Percentiles rank a stretch among this genome's conserved stretches.
These are phyloP conservation scores for Ambrosia hybrid DNA, from an alignment of 140 eudicot genomes.

Conservation along the genomic window DNA sequence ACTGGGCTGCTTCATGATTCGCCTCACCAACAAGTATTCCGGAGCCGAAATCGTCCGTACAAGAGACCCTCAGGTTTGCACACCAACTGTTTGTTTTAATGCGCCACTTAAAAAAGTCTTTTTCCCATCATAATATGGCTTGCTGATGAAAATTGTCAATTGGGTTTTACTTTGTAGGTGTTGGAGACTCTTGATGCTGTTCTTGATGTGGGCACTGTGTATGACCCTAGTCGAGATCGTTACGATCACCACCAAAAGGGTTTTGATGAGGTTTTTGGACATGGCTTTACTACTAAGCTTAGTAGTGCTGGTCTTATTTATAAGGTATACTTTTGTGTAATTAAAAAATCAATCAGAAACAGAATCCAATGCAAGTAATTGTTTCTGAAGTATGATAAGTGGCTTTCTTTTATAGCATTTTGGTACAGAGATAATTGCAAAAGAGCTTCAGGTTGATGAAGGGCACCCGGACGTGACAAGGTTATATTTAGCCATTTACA, in stretches of 20 bases:
- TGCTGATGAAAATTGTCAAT: not conserved
- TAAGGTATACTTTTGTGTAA: conserved; percentile 52
- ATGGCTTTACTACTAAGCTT: conserved; percentile 88
- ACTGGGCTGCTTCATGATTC: conserved; percentile 97
- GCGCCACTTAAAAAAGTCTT: not conserved
- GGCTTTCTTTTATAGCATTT: conserved; percentile 54
- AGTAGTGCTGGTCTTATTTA: conserved; percentile 99
- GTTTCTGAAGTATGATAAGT: not conserved
- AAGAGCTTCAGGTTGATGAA: conserved; percentile 79
- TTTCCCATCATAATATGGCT: not conserved
- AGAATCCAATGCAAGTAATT: not conserved
- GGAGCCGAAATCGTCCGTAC: conserved; percentile 75
- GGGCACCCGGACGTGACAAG: conserved; percentile 77
- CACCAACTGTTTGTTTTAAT: conserved; percentile 30
- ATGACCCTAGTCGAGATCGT: conserved; percentile 73
- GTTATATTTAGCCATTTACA: conserved; percentile 72
- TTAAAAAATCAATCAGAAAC: not conserved
- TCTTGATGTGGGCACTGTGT: conserved; percentile 96
- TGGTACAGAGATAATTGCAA: conserved; percentile 88
- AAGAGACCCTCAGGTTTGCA: conserved; percentile 75
- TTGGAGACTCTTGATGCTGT: conserved; percentile 90
- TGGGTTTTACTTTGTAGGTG: conserved; percentile 54
- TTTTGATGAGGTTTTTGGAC: conserved; percentile 91
- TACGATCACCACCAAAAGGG: conserved; percentile 98
- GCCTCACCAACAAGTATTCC: conserved; percentile 68